Evolutionary conservation across 208 protist genomes (phyloP).

Genomic region (Trypanosoma boissoni): DNA sequence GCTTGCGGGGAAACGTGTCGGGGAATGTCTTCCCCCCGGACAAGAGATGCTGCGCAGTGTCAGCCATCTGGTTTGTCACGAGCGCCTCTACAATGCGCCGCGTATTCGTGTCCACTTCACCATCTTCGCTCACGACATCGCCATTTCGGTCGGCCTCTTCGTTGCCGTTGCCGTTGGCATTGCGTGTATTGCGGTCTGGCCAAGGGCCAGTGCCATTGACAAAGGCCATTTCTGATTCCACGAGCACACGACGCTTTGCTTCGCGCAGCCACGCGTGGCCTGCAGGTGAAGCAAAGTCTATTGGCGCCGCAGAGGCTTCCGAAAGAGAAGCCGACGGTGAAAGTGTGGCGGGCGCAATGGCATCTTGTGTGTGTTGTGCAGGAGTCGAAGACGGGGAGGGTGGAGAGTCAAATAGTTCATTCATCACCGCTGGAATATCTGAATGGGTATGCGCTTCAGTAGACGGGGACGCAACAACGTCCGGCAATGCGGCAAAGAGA

Average conservation of each 20-base stretch:
- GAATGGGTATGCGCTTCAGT: background rate
- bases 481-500: constrained; percentile 38
- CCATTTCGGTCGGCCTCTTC: background rate
- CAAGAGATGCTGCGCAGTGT: constrained; percentile 7
- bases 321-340: background rate
- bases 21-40: background rate
- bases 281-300: constrained; percentile 11
- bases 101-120: background rate
- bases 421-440: background rate
- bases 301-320: background rate
- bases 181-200: background rate
- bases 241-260: constrained; percentile 12
- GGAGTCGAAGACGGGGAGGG: constrained; percentile 10
- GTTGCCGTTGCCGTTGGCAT: background rate
- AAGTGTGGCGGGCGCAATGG: background rate
- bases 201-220: background rate
- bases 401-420: constrained; percentile 18
- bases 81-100: constrained; percentile 14
- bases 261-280: constrained; percentile 2
- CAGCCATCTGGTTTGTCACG: constrained; percentile 15
- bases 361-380: background rate
- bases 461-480: constrained; percentile 1
- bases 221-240: constrained; percentile 12
- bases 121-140: background rate
- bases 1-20: background rate